These are phyloP conservation scores for Plasmodium vinckei DNA, from an alignment of 169 alveolate species.

Conservation along the genomic window DNA sequence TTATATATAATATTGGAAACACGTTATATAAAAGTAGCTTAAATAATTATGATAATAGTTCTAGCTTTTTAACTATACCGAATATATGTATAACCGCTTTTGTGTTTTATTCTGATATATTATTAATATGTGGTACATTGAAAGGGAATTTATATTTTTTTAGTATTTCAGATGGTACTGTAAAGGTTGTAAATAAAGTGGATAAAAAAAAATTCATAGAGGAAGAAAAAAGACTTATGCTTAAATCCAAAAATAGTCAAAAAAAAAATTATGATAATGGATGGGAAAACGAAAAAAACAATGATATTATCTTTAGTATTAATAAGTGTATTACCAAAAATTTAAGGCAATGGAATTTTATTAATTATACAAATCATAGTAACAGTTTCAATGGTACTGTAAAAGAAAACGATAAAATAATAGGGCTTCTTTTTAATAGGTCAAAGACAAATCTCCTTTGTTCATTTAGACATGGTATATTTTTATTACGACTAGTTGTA, in stretches of 20 bases:
- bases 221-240: background rate
- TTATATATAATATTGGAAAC: slow-evolving; percentile 33
- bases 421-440: slow-evolving; percentile 32
- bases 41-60: slow-evolving; percentile 16
- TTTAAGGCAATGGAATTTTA: background rate
- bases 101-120: slow-evolving; percentile 30
- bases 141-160: slow-evolving; percentile 42
- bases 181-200: slow-evolving; percentile 31
- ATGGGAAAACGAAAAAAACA: background rate
- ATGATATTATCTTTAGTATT: background rate
- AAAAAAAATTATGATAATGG: background rate
- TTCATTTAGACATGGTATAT: slow-evolving; percentile 10
- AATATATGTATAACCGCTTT: slow-evolving; percentile 20
- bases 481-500: slow-evolving; percentile 20
- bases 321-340: background rate
- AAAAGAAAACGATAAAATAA: slow-evolving; percentile 22
- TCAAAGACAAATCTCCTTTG: slow-evolving; percentile 22
- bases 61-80: slow-evolving; percentile 17
- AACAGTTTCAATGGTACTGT: background rate
- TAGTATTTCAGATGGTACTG: slow-evolving; percentile 10
- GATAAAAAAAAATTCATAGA: slow-evolving; percentile 2
- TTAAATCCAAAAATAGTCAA: background rate
- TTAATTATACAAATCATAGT: background rate
- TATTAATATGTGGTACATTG: slow-evolving; percentile 42
- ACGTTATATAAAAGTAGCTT: slow-evolving; percentile 39